phyloP scores from a whole-genome alignment of 192 early-diverging fungal genomes.

The Backusella luteola region DNA sequence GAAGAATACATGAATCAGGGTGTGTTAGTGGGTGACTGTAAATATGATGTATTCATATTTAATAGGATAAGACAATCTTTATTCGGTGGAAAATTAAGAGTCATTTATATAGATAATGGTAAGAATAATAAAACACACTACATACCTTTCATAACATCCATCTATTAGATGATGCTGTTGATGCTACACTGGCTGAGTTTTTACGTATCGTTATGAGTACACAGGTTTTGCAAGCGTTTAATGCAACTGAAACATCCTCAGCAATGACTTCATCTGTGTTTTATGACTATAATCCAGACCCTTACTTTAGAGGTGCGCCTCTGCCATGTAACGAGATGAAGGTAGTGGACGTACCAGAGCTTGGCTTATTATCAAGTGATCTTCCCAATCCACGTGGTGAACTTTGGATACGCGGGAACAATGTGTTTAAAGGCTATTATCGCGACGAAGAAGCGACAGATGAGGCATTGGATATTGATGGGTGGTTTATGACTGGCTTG shows the following conservation, averaged over 20 bases:
- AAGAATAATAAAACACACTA: background rate
- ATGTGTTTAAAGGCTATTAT: conserved; percentile 82
- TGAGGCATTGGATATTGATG: conserved; percentile 72
- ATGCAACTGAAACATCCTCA: conserved; percentile 33
- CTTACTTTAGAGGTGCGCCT: conserved; percentile 58
- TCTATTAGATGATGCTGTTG: conserved; percentile 5
- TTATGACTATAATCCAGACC: conserved; percentile 45
- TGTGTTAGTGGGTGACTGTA: conserved; percentile 34
- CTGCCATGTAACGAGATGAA: conserved; percentile 70
- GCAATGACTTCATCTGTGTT: conserved; percentile 36
- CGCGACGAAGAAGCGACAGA: conserved; percentile 67
- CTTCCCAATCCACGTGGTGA: conserved; percentile 80
- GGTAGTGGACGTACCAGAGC: conserved; percentile 75
- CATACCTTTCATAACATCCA: no score
- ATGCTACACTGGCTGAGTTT: conserved; percentile 34
- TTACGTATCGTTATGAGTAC: conserved; percentile 59
- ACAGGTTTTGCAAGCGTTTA: conserved; percentile 58
- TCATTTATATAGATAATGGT: conserved; percentile 32
- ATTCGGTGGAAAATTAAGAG: conserved; percentile 40
- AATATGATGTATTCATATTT: conserved; percentile 43
- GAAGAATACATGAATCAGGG: conserved; percentile 28
- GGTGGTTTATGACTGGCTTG: conserved; percentile 86
- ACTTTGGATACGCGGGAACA: conserved; percentile 76
- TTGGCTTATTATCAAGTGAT: conserved; percentile 69
- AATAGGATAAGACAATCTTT: conserved; percentile 34